Base-by-base conservation (phyloP, 768 basidiomycete genomes). In the Leccinum rimulosum region DNA sequence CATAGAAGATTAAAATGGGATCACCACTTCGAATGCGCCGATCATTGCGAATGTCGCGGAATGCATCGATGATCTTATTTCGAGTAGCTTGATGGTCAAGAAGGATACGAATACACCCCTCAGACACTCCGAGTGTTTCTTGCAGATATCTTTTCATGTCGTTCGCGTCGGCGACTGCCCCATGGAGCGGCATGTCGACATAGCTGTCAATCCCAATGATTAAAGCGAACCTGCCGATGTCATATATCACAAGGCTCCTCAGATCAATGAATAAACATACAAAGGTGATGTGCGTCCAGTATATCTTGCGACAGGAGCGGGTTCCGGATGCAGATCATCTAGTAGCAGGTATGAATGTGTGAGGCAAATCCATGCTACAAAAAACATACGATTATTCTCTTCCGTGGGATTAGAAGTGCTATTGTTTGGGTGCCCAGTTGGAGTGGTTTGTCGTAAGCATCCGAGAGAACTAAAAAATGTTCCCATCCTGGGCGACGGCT, bases 201-300 rank as follows among this genome's bases (percentile, higher is more conserved):
- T 80, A 81, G 51, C 67, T 35, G 58, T 80, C 72, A 55, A 81
- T 80, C 11, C 79, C 80, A 43, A 81, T 76, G 54, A 79, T 68
- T 25, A 81, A 69, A 7, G 77, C 77, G 15, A 77, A 75, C 49
- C 50, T 31, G n/a, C 9, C 2, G n/a, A 17, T 17, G 30, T n/a
- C n/a, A 31, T n/a, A 31, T 31, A 11, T 5, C n/a, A n/a, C 31
- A 3, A n/a, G 3, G 9, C 8, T 27, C 17, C 6, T n/a, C 2
- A 31, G 4, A 19, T 17, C 4, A 50, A n/a, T 31, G 50, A 9
- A 19, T 30, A 31, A 19, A 31, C 22, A n/a, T 40, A 40, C 40
- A 40, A 10, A 40, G 17, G 6, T 19, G 48, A 49, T 15, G 11
- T 49, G 27, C 7, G 14, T 27, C 27, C 48, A 15, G 27, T 22